phyloP scores from a whole-genome alignment of 306 rosid species.

The Hippophae tibetana region DNA sequence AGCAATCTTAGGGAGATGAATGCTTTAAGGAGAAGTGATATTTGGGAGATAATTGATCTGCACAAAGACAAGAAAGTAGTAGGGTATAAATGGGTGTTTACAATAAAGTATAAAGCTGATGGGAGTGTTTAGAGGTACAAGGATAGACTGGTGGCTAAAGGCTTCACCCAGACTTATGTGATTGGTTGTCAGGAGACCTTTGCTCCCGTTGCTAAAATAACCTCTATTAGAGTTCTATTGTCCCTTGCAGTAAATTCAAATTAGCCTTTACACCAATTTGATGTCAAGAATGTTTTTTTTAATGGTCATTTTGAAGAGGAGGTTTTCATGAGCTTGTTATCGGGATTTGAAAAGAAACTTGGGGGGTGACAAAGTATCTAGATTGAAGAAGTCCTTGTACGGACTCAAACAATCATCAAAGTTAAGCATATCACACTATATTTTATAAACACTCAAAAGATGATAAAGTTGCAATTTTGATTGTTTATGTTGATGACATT shows the following conservation, averaged over 20 bases:
- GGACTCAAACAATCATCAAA: background rate
- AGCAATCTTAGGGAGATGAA: background rate
- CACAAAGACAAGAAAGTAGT: background rate
- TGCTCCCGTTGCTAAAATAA: no score
- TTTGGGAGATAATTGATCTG: background rate
- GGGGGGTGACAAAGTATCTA: background rate
- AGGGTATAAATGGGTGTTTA: background rate
- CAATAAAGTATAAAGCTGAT: background rate
- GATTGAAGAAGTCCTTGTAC: background rate
- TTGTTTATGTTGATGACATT: no score
- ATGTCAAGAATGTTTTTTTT: background rate
- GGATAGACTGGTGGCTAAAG: background rate
- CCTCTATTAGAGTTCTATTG: no score
- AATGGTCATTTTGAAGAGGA: background rate
- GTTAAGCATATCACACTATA: background rate
- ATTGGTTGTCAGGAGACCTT: background rate
- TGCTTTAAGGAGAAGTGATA: background rate
- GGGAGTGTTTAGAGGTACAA: conserved; percentile 1
- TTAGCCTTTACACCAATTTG: no score
- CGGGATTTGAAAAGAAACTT: background rate
- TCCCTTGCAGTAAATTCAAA: no score
- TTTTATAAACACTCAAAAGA: background rate
- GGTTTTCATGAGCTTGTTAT: background rate
- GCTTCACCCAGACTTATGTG: background rate
- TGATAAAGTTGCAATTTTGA: no score